Base-by-base conservation (phyloP, 1,284 basidiomycete genomes). In the Rhodotorula sp. region DNA sequence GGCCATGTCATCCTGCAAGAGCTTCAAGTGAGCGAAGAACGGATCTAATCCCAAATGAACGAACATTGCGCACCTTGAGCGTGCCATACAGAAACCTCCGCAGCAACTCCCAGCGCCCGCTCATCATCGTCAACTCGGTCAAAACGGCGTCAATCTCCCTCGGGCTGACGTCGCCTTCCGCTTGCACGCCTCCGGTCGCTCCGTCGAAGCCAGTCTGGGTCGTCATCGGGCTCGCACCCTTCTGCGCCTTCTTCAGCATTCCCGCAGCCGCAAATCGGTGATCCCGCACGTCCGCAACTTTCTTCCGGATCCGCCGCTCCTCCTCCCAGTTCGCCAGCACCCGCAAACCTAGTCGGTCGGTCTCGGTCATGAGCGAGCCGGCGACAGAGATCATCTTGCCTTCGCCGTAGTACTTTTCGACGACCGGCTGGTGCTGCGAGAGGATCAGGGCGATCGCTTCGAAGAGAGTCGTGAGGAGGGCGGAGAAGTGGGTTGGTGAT, bases 381-480 rank as follows among this genome's bases (percentile, higher is more conserved):
- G 94, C 86, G 22, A 99, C 94, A 29, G 82, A 85, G 39, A 84
- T 82, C 94, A 96, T 96, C 78, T 90, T 89, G 1, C 91, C 90
- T 8, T 80, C 77, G 0, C 94, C 96, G 77, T 99, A 99, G 80
- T 99, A 96, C 80, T 95, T 95, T 79, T 98, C 94, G 1, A 99
- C 95, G 2, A 99, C 88, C 1, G 94, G 91, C 77, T 96, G 94
- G 79, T 99, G 96, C 78, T 97, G 94, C 77, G 95, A 94, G 52
- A 99, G 89, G 71, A 99, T 93, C 82, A 92, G 87, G 1, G 95
- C 96, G 54, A 99, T 89, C 64, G 90, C 90, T 81, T 99, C 96
- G 75, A 98, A 94, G 1, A 99, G 84, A 2, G 90, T 88, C 0
- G 94, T 97, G 62, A 97, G 82, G 7, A 88, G 85, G 6, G 90